Percentiles rank a stretch among this genome's conserved stretches.
Evolutionary conservation across 495 filamentous ascomycete species (phyloP).

Genomic region (Ascodesmis nigricans): DNA sequence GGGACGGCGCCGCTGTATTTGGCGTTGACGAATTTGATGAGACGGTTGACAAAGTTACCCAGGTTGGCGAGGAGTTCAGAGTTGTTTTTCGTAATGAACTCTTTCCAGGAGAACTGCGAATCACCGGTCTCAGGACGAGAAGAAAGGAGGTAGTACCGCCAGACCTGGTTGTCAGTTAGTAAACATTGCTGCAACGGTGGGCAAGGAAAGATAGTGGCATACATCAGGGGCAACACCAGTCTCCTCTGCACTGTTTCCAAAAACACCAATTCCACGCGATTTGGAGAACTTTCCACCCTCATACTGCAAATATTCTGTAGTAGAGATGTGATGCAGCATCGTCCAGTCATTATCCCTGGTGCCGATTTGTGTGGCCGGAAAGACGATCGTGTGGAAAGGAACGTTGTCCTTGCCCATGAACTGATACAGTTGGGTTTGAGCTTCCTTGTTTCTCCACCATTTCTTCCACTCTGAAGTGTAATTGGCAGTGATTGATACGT

Average conservation of each 20-base stretch:
- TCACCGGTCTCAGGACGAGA: constrained; percentile 78
- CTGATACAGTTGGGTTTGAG: constrained; percentile 77
- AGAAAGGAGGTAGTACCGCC: constrained; percentile 80
- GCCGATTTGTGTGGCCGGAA: constrained; percentile 69
- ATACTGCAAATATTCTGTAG: constrained; percentile 91
- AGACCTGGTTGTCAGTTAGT: constrained; percentile 33
- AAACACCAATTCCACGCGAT: constrained; percentile 70
- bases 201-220: background rate
- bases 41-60: constrained; percentile 82
- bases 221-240: constrained; percentile 54
- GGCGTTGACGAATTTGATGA: constrained; percentile 74
- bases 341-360: constrained; percentile 69
- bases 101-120: constrained; percentile 70
- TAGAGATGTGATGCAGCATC: constrained; percentile 66
- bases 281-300: constrained; percentile 94
- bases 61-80: constrained; percentile 74
- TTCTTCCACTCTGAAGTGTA: constrained; percentile 82
- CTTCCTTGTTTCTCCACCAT: constrained; percentile 75
- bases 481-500: constrained; percentile 81
- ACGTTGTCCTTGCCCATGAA: constrained; percentile 99
- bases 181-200: background rate
- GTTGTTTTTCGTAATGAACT: constrained; percentile 74
- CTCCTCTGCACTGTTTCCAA: constrained; percentile 69
- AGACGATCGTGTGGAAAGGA: constrained; percentile 83
- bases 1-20: constrained; percentile 49